Evolutionary conservation across 2,329 filamentous ascomycete genomes (phyloP), one percentile per base, ranked within the genome.

Genomic region (Penicillium verrucosum): DNA sequence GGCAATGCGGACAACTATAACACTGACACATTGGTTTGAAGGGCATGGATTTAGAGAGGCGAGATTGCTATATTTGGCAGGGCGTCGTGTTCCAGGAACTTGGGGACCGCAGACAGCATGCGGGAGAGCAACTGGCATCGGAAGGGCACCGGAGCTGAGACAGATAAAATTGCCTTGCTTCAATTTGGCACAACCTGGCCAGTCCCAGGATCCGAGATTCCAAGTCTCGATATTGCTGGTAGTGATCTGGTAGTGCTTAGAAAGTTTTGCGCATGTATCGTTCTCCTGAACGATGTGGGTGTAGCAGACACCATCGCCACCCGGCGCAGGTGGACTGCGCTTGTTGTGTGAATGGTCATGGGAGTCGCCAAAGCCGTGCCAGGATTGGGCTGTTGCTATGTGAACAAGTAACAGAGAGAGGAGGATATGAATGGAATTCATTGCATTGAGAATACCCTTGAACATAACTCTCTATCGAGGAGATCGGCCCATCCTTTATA

Each of bases 31-130:
- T 44, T 57, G 6, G 36, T 38, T 18, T 10, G 38, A 25, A 16
- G 47, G 27, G 41, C 63, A 65, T 6, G 59, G 57, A n/a, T 63
- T 65, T 23, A 65, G 44, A 1, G 47, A 54, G 21, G 40, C 48
- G 4, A 65, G 14, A 18, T 70, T 63, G 0, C 62, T 71, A n/a
- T 70, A 73, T 12, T 68, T 62, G 0, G 64, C 16, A 0, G 77
- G 74, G 11, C 62, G 45, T 10, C 61, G 47, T 0, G 78, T 79
- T 0, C 77, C 76, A 5, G 73, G 71, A 0, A 75, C 70, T 43
- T 75, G 70, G 1, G 81, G 81, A 0, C 81, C 81, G 62, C 81
- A 81, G 0, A 73, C 59, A 12, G 75, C 75, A 45, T 75, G 72
- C 1, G 65, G 29, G 2, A 77, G 59, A 1, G 68, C 55, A 1